Evolutionary conservation across 257 asterid genomes (phyloP).

Genomic region (Solanum dulcamara): DNA sequence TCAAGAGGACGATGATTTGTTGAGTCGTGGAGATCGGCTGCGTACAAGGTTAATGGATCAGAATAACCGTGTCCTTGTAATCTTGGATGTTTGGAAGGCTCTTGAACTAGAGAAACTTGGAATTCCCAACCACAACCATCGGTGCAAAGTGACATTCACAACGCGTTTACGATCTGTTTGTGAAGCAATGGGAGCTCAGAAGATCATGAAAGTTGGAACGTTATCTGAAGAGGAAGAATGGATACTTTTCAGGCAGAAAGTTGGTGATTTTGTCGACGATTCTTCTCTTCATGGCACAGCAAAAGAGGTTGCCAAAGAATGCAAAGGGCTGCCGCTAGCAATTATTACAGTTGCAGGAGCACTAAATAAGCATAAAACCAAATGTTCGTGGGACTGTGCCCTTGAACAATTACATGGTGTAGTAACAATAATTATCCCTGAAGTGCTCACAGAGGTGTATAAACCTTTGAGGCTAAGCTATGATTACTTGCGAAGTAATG

Average conservation of each 20-base stretch:
- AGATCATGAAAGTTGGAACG: neutral
- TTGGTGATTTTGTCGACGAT: neutral
- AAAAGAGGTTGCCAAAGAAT: neutral
- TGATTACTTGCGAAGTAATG: neutral
- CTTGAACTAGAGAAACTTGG: neutral
- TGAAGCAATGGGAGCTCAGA: neutral
- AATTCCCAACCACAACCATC: neutral
- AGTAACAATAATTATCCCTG: neutral
- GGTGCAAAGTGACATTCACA: neutral
- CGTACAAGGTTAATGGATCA: neutral
- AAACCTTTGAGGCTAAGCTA: constrained; percentile 2
- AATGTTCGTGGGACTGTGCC: neutral
- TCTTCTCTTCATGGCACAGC: neutral
- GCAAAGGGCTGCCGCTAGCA: constrained; percentile 6
- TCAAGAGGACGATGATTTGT: neutral
- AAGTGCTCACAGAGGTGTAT: neutral
- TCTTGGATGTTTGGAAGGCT: neutral
- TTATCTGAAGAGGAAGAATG: neutral
- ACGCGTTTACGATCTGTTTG: neutral
- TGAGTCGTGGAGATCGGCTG: neutral
- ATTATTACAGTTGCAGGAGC: neutral
- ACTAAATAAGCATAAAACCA: neutral
- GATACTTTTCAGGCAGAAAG: neutral
- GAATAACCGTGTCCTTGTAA: neutral
- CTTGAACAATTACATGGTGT: neutral